phyloP scores from a whole-genome alignment of 345 rosid species.

The Acer saccharum region DNA sequence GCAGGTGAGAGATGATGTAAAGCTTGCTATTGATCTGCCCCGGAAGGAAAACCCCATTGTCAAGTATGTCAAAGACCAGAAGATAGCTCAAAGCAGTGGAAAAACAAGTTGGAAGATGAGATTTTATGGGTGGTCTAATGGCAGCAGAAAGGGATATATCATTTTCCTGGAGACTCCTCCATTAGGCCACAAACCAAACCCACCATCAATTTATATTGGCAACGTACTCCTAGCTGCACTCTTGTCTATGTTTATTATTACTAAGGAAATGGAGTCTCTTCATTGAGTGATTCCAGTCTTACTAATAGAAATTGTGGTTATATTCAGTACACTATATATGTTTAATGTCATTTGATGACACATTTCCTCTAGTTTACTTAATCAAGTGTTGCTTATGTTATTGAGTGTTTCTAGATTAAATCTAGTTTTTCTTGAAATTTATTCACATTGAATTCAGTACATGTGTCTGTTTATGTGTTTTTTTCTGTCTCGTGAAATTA shows the following conservation, averaged over 20 bases:
- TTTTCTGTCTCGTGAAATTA: not conserved
- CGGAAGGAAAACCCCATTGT: not conserved
- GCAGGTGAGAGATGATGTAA: slow-evolving; percentile 12
- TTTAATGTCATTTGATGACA: not conserved
- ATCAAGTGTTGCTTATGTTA: not conserved
- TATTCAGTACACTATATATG: not conserved
- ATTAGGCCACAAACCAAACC: not conserved
- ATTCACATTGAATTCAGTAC: not conserved
- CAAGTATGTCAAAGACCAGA: not conserved
- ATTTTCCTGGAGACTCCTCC: slow-evolving; percentile 16
- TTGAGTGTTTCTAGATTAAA: not conserved
- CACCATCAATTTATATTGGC: slow-evolving; percentile 18
- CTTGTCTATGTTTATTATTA: slow-evolving; percentile 9
- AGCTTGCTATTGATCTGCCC: not conserved
- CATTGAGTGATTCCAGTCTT: not conserved
- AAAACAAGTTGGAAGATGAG: not conserved
- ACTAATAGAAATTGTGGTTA: not conserved
- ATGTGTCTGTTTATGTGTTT: not conserved
- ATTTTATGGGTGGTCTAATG: not conserved
- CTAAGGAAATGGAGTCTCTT: slow-evolving; percentile 5
- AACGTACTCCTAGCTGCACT: slow-evolving; percentile 23
- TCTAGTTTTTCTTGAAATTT: not conserved
- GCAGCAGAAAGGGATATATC: slow-evolving; percentile 11
- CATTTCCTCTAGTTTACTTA: not conserved
- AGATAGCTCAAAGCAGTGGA: not conserved